Base-by-base conservation (phyloP, 2,329 filamentous ascomycete genomes). In the Didymosphaeria variabile region DNA sequence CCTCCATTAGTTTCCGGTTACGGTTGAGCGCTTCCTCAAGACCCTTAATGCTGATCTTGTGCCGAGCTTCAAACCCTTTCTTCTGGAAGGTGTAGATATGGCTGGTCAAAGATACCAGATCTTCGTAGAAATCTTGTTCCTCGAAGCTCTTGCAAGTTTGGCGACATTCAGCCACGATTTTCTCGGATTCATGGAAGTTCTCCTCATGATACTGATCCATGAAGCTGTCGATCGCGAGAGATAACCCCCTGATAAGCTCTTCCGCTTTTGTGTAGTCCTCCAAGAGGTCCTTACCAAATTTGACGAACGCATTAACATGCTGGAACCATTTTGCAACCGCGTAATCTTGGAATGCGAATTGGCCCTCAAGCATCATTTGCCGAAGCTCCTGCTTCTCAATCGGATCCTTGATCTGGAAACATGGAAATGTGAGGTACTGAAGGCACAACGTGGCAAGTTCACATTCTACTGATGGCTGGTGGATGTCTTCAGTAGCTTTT, bases 1-100 rank as follows among this genome's bases (percentile, higher is more conserved):
- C 61, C 49, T 79, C 76, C 17, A 81, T 67, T 0, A 69, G n/a
- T 21, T 63, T 66, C 1, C 77, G 69, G 40, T 77, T 79, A 0
- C 70, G 57, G 3, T 66, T 54, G 1, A 81, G 59, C 0, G 71
- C 67, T 3, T 57, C 52, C 0, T 63, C 65, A 2, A 79, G 70
- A 12, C 63, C 56, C 7, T 67, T 60, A 26, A 79, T 70, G 60
- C 74, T 77, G 36, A 77, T 70, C 7, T 66, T 69, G 55, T 76
- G 71, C 34, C 69, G 60, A 1, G 69, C 68, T 15, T 72, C 63
- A 31, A 71, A 73, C 0, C 70, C 71, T 57, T 72, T 80, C 52
- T 74, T 58, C 36, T 72, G 69, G 45, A 75, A 70, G 9, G 60
- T 63, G 34, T 70, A 71, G 12, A 77, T 70, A 55, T 79, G 75